Conservation (phyloP, 257 asterid species). For the Jacaranda mimosifolia region DNA sequence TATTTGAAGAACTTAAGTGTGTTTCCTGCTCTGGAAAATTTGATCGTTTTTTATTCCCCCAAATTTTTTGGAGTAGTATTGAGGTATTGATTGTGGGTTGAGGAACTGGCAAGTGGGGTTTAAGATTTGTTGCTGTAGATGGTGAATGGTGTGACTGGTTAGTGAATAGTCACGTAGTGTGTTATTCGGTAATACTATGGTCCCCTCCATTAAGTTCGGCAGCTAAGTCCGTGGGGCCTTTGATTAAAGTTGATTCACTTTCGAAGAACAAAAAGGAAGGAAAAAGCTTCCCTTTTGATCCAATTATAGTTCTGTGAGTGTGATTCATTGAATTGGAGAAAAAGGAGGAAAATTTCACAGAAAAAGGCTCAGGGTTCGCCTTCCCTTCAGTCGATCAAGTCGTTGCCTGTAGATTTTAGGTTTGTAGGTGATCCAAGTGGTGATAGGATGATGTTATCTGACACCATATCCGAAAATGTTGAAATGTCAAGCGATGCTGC, state of each 20-base stretch:
- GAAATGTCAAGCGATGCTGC: constrained; percentile 45
- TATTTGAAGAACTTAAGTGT: constrained; percentile 23
- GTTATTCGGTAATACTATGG: constrained; percentile 52
- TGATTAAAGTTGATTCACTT: constrained; percentile 62
- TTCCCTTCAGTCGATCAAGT: constrained; percentile 67
- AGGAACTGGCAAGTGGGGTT: constrained; percentile 48
- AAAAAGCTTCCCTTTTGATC: constrained; percentile 68
- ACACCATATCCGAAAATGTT: constrained; percentile 50
- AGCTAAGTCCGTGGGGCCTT: constrained; percentile 79
- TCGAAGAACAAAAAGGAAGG: constrained; percentile 45
- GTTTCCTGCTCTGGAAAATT: constrained; percentile 34
- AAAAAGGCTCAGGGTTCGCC: constrained; percentile 44
- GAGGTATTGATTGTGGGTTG: constrained; percentile 35
- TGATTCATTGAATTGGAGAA: constrained; percentile 57
- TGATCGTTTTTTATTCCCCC: constrained; percentile 32
- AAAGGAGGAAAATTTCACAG: constrained; percentile 57
- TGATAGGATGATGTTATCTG: constrained; percentile 53
- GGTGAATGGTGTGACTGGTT: constrained; percentile 57
- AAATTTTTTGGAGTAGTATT: constrained; percentile 34
- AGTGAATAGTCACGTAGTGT: constrained; percentile 55
- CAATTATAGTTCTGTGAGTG: constrained; percentile 60
- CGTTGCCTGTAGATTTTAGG: constrained; percentile 76
- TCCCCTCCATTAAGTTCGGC: constrained; percentile 86
- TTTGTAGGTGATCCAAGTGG: constrained; percentile 52
- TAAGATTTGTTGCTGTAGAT: constrained; percentile 43